Evolutionary conservation across 352 stramenopile genomes (phyloP), one percentile per base, ranked within the genome.

Genomic region (Phytophthora pistaciae): DNA sequence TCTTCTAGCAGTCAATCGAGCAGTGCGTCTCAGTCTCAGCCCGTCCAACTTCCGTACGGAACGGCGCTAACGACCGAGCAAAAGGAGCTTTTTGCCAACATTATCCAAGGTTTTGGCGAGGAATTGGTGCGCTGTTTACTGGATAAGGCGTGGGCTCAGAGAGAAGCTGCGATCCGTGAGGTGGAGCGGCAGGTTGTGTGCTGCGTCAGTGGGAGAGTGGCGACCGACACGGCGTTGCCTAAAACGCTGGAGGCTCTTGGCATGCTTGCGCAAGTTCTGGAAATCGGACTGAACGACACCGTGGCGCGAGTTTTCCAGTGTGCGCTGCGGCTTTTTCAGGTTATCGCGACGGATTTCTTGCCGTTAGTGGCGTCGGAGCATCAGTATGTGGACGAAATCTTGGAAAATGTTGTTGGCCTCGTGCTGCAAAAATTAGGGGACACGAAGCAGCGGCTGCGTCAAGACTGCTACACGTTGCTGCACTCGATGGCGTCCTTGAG

Each of bases 231-330:
- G 3, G 70, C 79, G n/a, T 60, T 91, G 0, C 64, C 84, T 0
- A 91, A 90, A 52, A 89, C 78, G 6, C 55, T 87, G 13, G 79
- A 90, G 20, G 91, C 83, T 2, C 73, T 95, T 1, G 73, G 79
- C 3, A 83, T 92, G 52, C 50, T 94, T 0, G 78, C 84, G 13
- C 73, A 87, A 23, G 83, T 78, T 8, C 77, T 95, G 1, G 85
- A 94, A 25, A 65, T 94, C 1, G 85, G 85, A 0, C 67, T 95
- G 9, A 92, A 93, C 21, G 87, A 95, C 48, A 93, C 87, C 0
- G 88, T 94, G 1, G 85, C 85, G 0, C 80, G 88, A 6, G 88
- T 95, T 21, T 95, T 93, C 33, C 88, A 95, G 65, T 95, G 87
- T 60, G 82, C 88, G 5, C 70, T 95, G 23, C 80, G 84, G 0